phyloP scores from a whole-genome alignment of 75 land plant genomes.

The Selaginella moellendorffii region DNA sequence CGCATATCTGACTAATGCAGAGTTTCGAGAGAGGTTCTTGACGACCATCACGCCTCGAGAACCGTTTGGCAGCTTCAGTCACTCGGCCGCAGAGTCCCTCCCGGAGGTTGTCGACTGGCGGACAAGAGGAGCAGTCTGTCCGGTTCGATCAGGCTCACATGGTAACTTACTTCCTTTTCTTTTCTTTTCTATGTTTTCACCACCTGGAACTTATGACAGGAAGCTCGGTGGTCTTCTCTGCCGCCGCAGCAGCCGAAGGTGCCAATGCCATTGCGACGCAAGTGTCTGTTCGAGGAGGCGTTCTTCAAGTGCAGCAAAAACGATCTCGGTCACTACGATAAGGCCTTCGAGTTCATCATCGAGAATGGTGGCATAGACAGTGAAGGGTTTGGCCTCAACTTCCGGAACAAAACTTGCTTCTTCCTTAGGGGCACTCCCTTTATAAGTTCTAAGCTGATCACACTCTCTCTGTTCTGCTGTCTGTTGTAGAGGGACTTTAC shows the following conservation, averaged over 20 bases:
- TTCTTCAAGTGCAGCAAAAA: not conserved
- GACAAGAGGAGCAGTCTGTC: slow-evolving; percentile 31
- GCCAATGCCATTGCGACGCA: not conserved
- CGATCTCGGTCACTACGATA: not conserved
- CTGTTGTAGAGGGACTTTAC: too few relatives aligned
- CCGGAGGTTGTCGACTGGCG: slow-evolving; percentile 36
- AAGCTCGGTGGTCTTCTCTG: not conserved
- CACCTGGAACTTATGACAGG: not conserved
- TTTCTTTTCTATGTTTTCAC: not conserved
- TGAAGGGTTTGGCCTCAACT: too few relatives aligned
- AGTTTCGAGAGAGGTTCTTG: slow-evolving; percentile 25
- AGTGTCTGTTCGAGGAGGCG: not conserved
- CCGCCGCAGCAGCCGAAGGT: not conserved
- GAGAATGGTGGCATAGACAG: not conserved
- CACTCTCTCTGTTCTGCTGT: too few relatives aligned
- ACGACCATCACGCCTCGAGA: not conserved
- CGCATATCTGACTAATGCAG: slow-evolving; percentile 42
- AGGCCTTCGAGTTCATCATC: not conserved
- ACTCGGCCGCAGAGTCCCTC: not conserved
- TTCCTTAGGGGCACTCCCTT: too few relatives aligned
- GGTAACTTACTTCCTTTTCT: not conserved
- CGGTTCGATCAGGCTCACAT: too few relatives aligned
- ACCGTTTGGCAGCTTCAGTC: not conserved
- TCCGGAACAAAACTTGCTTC: too few relatives aligned
- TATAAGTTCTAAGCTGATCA: too few relatives aligned